Conservation (phyloP, 2,329 filamentous ascomycete species). For the Apiospora phragmitis region DNA sequence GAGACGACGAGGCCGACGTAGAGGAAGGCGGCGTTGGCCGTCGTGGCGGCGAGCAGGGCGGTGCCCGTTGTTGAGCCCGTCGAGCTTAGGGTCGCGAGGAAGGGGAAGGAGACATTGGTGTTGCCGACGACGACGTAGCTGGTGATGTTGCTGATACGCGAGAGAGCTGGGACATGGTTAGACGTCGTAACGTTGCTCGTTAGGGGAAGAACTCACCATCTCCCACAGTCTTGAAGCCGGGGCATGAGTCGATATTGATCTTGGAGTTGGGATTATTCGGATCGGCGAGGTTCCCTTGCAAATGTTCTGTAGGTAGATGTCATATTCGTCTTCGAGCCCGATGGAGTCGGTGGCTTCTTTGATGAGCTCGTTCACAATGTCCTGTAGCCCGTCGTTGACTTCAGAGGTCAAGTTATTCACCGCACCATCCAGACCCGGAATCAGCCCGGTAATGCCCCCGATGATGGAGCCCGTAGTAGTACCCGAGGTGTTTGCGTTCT, state of each 20-base stretch:
- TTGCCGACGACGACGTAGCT: conserved; percentile 6
- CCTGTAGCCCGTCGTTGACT: background rate
- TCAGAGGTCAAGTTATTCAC: background rate
- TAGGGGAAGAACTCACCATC: background rate
- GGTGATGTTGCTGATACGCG: background rate
- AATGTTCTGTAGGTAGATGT: conserved; percentile 8
- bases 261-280: background rate
- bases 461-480: background rate
- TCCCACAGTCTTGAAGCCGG: background rate
- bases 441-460: background rate
- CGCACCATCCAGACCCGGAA: background rate
- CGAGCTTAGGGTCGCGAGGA: background rate
- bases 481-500: background rate
- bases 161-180: background rate
- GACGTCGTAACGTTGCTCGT: background rate
- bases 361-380: background rate
- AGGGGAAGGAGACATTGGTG: conserved; percentile 11
- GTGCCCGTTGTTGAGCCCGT: background rate
- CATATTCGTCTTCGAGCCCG: conserved; percentile 11
- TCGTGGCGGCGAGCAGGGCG: background rate
- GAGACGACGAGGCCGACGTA: conserved; percentile 9
- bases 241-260: background rate
- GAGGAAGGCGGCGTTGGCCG: conserved; percentile 7
- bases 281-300: conserved; percentile 1
- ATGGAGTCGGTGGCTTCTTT: background rate